A percentile compares a stretch with the other conserved stretches of the same genome.
Evolutionary conservation across 1,284 basidiomycete species (phyloP).

Genomic region (Stygiomarasmius scandens): DNA sequence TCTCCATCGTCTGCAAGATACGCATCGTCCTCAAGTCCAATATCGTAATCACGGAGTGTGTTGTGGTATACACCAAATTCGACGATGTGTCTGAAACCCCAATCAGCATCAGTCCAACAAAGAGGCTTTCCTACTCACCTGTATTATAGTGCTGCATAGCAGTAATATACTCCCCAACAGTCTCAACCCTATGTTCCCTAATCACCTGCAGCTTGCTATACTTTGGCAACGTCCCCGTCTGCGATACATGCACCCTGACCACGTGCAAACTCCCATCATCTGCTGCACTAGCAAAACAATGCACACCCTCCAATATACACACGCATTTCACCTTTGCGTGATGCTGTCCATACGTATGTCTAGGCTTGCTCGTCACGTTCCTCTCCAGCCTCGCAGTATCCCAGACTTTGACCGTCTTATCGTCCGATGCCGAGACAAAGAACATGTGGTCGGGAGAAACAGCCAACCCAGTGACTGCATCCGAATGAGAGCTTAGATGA

Average conservation of each 20-base stretch:
- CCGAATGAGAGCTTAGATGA: conserved; percentile 85
- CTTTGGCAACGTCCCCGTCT: conserved; percentile 70
- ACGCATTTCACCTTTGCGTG: conserved; percentile 80
- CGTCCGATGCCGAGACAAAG: conserved; percentile 89
- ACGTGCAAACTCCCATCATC: conserved; percentile 87
- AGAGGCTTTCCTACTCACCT: conserved; percentile 4
- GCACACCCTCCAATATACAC: conserved; percentile 81
- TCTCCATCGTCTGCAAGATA: conserved; percentile 73
- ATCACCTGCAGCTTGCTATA: conserved; percentile 80
- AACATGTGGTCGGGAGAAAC: conserved; percentile 94
- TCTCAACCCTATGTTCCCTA: conserved; percentile 71
- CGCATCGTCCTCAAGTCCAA: conserved; percentile 89
- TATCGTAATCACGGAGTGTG: conserved; percentile 75
- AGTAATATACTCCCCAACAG: conserved; percentile 74
- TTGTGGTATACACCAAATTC: conserved; percentile 84
- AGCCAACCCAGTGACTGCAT: conserved; percentile 78
- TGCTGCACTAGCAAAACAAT: conserved; percentile 88
- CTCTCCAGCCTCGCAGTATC: conserved; percentile 53
- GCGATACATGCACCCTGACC: conserved; percentile 75
- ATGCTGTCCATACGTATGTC: conserved; percentile 78
- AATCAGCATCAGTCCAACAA: neutral
- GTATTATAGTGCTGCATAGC: conserved; percentile 78
- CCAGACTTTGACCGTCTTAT: conserved; percentile 79
- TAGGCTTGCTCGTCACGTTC: conserved; percentile 71
- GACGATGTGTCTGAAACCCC: conserved; percentile 58